A percentile compares a stretch with the other conserved stretches of the same genome.
Conservation (phyloP, 495 filamentous ascomycete species). For the Aspergillus wentii region DNA sequence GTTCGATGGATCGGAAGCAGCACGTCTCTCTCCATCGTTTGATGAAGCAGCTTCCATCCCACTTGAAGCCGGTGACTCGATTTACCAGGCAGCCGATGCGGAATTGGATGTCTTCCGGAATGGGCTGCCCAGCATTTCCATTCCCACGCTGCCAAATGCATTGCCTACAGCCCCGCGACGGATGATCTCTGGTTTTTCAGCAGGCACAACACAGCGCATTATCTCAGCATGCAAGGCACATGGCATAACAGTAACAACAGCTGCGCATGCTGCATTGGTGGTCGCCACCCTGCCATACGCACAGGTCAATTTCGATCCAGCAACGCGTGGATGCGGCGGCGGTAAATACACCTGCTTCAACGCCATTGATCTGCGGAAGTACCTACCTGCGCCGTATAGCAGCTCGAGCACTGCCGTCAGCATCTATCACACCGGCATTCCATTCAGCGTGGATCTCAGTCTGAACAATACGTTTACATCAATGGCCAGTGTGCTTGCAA, state of each 20-base stretch:
- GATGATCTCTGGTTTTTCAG: too few relatives aligned
- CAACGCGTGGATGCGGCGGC: too few relatives aligned
- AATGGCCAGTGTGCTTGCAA: too few relatives aligned
- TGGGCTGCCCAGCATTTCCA: too few relatives aligned
- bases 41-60: too few relatives aligned
- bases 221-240: constrained; percentile 5
- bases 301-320: too few relatives aligned
- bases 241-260: constrained; percentile 10
- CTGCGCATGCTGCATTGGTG: constrained; percentile 16
- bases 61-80: too few relatives aligned
- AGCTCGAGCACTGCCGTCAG: not conserved
- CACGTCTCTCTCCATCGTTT: too few relatives aligned
- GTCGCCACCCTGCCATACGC: constrained; percentile 5
- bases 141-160: too few relatives aligned
- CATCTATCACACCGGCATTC: constrained; percentile 15
- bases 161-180: not conserved
- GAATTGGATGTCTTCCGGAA: too few relatives aligned
- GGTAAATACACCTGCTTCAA: constrained; percentile 11
- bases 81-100: too few relatives aligned
- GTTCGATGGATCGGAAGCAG: too few relatives aligned
- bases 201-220: constrained; percentile 1
- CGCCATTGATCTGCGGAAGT: constrained; percentile 12
- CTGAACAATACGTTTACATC: constrained; percentile 5
- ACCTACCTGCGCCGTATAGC: constrained; percentile 5
- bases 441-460: constrained; percentile 12